Conservation (phyloP, 495 filamentous ascomycete genomes). For the Aspergillus bertholletiae region DNA sequence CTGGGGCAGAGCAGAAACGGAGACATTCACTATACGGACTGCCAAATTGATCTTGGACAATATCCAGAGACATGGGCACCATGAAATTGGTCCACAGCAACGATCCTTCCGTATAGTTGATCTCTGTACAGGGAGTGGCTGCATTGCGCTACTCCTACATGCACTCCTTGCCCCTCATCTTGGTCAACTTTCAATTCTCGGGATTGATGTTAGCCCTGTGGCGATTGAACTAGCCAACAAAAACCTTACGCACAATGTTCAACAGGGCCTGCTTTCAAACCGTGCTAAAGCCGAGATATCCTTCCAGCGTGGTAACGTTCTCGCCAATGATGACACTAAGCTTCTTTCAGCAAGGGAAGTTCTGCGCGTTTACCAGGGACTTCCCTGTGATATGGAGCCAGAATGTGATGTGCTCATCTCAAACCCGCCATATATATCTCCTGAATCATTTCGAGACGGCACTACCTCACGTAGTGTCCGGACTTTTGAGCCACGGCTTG, state of each 20-base stretch:
- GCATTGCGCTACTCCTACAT: constrained; percentile 75
- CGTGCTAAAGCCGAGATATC: constrained; percentile 34
- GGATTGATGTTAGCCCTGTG: constrained; percentile 34
- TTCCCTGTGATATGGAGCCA: neutral
- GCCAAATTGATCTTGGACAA: constrained; percentile 39
- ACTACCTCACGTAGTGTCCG: constrained; percentile 71
- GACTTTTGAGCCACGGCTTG: constrained; percentile 71
- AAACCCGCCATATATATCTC: constrained; percentile 91
- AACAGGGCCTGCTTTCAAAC: constrained; percentile 18
- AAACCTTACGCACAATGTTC: constrained; percentile 57
- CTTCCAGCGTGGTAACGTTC: constrained; percentile 56
- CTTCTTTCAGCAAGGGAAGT: constrained; percentile 12
- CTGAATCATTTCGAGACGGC: constrained; percentile 45
- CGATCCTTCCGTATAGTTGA: constrained; percentile 63
- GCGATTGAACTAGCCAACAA: constrained; percentile 59
- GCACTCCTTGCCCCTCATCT: constrained; percentile 43
- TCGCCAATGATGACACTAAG: constrained; percentile 24
- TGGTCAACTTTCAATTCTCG: constrained; percentile 31
- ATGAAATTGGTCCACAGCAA: neutral
- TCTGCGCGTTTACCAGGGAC: neutral
- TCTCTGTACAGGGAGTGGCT: constrained; percentile 87
- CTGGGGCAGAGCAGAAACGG: constrained; percentile 62
- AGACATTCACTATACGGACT: constrained; percentile 60
- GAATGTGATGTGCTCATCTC: constrained; percentile 70
- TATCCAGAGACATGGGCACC: neutral